Percentiles rank a stretch among this genome's conserved stretches.
phyloP scores from a whole-genome alignment of 805 yeast genomes.

The Dipodascus albidus region DNA sequence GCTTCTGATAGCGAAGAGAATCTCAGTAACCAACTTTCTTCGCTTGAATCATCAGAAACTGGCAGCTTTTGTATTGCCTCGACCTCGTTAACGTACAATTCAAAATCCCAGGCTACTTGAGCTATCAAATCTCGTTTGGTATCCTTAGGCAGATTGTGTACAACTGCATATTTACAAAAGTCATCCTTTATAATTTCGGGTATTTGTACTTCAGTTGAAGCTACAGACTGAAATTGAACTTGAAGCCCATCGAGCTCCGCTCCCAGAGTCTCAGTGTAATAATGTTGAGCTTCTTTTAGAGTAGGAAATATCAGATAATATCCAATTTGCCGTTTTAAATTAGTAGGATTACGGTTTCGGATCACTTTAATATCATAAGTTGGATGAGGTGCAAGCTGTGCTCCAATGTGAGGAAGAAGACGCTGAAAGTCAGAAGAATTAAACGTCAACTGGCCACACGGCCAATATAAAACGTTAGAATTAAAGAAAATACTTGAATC shows the following conservation, averaged over 20 bases:
- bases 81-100: not conserved
- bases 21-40: not conserved
- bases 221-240: slow-evolving; percentile 35
- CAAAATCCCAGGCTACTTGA: not conserved
- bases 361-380: slow-evolving; percentile 29
- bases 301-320: slow-evolving; percentile 44
- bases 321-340: slow-evolving; percentile 34
- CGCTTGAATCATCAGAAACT: not conserved
- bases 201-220: not conserved
- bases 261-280: slow-evolving; percentile 37
- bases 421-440: slow-evolving; percentile 23
- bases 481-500: slow-evolving; percentile 4
- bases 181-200: not conserved
- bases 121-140: not conserved
- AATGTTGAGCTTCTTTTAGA: slow-evolving; percentile 38
- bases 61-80: not conserved
- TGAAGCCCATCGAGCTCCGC: slow-evolving; percentile 41
- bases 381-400: slow-evolving; percentile 7
- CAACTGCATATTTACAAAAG: not conserved
- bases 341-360: slow-evolving; percentile 38
- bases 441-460: slow-evolving; percentile 21
- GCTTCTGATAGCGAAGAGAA: not conserved
- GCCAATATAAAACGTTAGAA: slow-evolving; percentile 25
- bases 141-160: not conserved
- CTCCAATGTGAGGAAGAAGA: slow-evolving; percentile 18